phyloP scores from a whole-genome alignment of 1,284 basidiomycete species.

The Pseudomicrostroma phylloplanum region DNA sequence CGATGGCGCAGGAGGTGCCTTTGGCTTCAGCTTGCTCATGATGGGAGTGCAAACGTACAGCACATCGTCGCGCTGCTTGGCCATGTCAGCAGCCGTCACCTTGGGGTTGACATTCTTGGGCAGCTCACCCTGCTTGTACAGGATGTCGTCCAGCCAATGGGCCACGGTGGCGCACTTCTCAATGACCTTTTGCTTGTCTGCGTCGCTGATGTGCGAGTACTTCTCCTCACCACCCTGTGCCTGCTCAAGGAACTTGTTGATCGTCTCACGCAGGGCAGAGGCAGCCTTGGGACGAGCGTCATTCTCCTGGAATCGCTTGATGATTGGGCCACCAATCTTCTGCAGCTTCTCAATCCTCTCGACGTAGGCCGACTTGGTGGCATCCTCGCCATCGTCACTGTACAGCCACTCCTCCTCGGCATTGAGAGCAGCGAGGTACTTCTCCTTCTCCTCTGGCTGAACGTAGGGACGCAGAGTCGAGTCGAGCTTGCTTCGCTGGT shows the following conservation, averaged over 20 bases:
- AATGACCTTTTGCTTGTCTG: conserved; percentile 49
- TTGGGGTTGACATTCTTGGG: conserved; percentile 50
- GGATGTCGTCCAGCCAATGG: conserved; percentile 47
- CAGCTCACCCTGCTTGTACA: conserved; percentile 48
- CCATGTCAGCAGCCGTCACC: conserved; percentile 41
- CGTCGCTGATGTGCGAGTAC: conserved; percentile 47
- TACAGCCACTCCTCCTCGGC: conserved; percentile 50
- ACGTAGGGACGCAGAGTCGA: conserved; percentile 43
- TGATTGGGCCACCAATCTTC: conserved; percentile 45
- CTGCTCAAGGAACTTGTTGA: conserved; percentile 46
- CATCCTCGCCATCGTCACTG: conserved; percentile 49
- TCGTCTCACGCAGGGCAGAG: conserved; percentile 40
- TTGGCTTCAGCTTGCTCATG: conserved; percentile 42
- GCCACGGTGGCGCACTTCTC: conserved; percentile 46
- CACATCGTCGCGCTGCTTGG: conserved; percentile 48
- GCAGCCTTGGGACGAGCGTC: conserved; percentile 47
- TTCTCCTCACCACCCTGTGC: conserved; percentile 45
- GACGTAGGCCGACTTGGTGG: conserved; percentile 46
- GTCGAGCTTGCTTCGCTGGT: conserved; percentile 48
- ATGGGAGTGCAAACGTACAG: conserved; percentile 44
- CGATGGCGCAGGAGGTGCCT: conserved; percentile 16
- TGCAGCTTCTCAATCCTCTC: conserved; percentile 39
- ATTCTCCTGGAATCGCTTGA: conserved; percentile 39
- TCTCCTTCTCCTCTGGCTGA: conserved; percentile 46
- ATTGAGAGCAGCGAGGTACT: conserved; percentile 38